These are phyloP conservation scores for Lithohypha guttulata DNA, from an alignment of 2,329 filamentous ascomycete genomes.

Conservation along the genomic window DNA sequence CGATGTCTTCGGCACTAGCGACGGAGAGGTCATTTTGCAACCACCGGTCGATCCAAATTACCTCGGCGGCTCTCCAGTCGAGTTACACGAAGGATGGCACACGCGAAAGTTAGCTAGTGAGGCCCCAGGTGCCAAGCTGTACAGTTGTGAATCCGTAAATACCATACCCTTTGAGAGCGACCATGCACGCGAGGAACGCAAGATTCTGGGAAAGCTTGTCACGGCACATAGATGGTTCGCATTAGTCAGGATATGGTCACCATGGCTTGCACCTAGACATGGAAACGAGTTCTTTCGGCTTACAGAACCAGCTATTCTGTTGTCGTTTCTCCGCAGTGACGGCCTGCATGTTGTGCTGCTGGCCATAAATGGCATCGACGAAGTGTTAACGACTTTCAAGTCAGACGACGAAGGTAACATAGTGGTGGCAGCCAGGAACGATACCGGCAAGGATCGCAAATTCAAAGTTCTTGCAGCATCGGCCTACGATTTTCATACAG, in stretches of 20 bases:
- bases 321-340: conserved; percentile 61
- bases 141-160: conserved; percentile 25
- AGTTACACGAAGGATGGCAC: conserved; percentile 26
- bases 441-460: conserved; percentile 45
- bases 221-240: conserved; percentile 67
- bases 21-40: conserved; percentile 35
- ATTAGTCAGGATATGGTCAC: conserved; percentile 64
- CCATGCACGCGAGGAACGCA: conserved; percentile 41
- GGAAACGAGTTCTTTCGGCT: conserved; percentile 56
- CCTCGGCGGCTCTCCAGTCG: conserved; percentile 25
- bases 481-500: conserved; percentile 61
- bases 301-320: conserved; percentile 67
- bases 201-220: conserved; percentile 32
- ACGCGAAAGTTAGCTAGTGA: conserved; percentile 30
- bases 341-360: conserved; percentile 69
- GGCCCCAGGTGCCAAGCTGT: conserved; percentile 31
- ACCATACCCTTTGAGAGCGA: conserved; percentile 49
- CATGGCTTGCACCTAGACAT: conserved; percentile 78
- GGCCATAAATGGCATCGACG: conserved; percentile 61
- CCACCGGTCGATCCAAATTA: conserved; percentile 19
- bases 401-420: conserved; percentile 57
- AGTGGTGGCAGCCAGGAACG: conserved; percentile 60
- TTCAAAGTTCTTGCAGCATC: conserved; percentile 60
- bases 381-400: conserved; percentile 59
- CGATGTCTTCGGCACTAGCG: conserved; percentile 28